Conservation (phyloP, 202 grass and related monocot species). For the Dendrocalamus latiflorus region DNA sequence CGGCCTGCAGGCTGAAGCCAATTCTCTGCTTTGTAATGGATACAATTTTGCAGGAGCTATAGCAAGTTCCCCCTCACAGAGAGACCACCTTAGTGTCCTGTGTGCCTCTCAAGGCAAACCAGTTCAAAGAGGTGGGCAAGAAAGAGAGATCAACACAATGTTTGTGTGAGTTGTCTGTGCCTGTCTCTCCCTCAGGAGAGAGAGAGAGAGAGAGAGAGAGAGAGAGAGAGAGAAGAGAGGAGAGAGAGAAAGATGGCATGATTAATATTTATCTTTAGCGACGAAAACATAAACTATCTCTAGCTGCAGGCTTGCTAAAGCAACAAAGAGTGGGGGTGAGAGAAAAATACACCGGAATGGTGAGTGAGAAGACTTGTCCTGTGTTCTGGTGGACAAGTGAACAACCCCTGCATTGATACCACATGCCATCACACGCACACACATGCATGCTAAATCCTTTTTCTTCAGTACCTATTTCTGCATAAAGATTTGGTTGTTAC, state of each 20-base stretch:
- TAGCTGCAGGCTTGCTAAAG: conserved; percentile 36
- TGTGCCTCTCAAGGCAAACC: conserved; percentile 19
- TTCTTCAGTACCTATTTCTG: neutral
- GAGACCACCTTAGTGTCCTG: conserved; percentile 1
- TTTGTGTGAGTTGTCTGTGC: conserved; percentile 47
- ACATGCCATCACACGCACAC: conserved; percentile 33
- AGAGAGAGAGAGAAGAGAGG: too few species aligned
- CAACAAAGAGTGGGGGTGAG: conserved; percentile 22
- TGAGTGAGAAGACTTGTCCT: conserved; percentile 37
- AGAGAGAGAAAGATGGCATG: conserved; percentile 33
- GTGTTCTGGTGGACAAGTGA: conserved; percentile 38
- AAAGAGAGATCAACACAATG: conserved; percentile 64
- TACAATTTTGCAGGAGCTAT: neutral
- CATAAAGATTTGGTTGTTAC: conserved; percentile 32
- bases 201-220: neutral
- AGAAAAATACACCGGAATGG: conserved; percentile 11
- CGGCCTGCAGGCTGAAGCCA: conserved; percentile 17
- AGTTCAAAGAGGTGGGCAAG: conserved; percentile 42
- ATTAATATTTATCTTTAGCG: conserved; percentile 27
- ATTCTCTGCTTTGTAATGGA: neutral
- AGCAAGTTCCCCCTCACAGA: neutral
- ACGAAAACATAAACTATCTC: conserved; percentile 23
- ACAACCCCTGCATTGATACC: conserved; percentile 42
- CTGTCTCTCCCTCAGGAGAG: neutral
- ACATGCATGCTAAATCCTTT: conserved; percentile 19